A percentile compares a stretch with the other conserved stretches of the same genome.
Conservation (phyloP, 1,284 basidiomycete genomes). For the Baeospora myosura region DNA sequence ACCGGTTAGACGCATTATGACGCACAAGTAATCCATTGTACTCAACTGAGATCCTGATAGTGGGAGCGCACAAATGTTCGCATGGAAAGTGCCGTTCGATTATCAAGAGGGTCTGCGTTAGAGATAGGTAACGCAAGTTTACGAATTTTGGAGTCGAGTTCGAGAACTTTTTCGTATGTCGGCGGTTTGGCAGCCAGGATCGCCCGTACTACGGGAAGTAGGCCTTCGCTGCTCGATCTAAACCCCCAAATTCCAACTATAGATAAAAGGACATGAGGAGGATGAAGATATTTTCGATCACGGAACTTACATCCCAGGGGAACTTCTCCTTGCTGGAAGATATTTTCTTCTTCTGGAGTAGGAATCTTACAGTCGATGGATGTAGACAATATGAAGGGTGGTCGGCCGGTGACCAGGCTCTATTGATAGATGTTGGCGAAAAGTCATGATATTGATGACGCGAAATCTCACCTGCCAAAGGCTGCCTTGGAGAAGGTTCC, state of each 20-base stretch:
- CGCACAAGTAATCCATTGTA: neutral
- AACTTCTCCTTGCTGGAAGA: constrained; percentile 34
- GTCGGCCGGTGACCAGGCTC: constrained; percentile 45
- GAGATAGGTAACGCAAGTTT: constrained; percentile 23
- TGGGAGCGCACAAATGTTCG: constrained; percentile 35
- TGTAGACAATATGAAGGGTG: constrained; percentile 33
- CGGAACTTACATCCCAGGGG: constrained; percentile 36
- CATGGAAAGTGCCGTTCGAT: constrained; percentile 33
- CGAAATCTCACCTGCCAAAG: constrained; percentile 36
- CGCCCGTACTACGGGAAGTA: constrained; percentile 35
- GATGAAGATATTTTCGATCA: constrained; percentile 2
- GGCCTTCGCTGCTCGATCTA: constrained; percentile 30
- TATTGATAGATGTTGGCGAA: constrained; percentile 13
- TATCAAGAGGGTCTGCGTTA: constrained; percentile 17
- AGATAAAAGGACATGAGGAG: constrained; percentile 7
- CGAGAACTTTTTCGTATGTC: constrained; percentile 35
- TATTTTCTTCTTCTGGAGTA: constrained; percentile 33
- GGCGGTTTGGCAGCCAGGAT: constrained; percentile 35
- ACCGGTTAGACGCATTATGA: constrained; percentile 5
- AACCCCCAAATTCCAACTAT: constrained; percentile 44
- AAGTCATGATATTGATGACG: constrained; percentile 1
- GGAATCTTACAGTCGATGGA: constrained; percentile 38
- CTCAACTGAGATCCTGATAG: constrained; percentile 38
- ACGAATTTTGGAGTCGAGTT: constrained; percentile 38
- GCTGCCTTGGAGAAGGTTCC: constrained; percentile 39